phyloP scores from a whole-genome alignment of 208 protist genomes.

The Wallacemonas collosoma region DNA sequence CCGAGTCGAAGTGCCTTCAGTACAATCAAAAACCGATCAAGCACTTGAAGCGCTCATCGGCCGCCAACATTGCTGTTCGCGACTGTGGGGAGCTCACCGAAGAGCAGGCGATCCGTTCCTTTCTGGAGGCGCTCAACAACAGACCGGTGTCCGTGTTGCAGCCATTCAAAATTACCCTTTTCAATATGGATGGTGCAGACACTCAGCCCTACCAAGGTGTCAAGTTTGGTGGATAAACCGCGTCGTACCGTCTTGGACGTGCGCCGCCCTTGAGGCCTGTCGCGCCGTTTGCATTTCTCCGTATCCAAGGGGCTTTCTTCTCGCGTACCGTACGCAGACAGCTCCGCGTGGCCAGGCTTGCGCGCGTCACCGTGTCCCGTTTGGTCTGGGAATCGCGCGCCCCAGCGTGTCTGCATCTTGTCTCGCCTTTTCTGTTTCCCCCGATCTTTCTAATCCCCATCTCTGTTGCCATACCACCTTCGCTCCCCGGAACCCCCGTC shows the following conservation, averaged over 20 bases:
- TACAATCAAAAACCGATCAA: constrained; percentile 48
- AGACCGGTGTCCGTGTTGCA: constrained; percentile 58
- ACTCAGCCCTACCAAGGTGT: constrained; percentile 84
- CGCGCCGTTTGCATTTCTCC: too few species aligned
- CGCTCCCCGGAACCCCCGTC: too few species aligned
- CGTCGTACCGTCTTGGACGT: not conserved
- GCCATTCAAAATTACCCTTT: constrained; percentile 84
- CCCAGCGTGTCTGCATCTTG: too few species aligned
- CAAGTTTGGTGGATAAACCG: constrained; percentile 65
- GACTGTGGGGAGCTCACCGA: constrained; percentile 72
- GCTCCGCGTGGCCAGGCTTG: too few species aligned
- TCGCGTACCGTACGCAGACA: too few species aligned
- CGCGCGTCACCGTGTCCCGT: too few species aligned
- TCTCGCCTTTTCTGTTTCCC: too few species aligned
- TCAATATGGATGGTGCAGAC: constrained; percentile 83
- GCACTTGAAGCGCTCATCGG: constrained; percentile 37
- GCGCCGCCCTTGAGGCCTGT: not conserved
- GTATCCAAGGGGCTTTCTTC: too few species aligned
- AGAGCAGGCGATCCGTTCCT: constrained; percentile 75
- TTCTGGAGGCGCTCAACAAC: constrained; percentile 60
- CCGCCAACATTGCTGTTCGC: constrained; percentile 42
- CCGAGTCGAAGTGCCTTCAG: constrained; percentile 39
- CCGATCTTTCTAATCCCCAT: too few species aligned
- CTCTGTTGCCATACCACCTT: too few species aligned
- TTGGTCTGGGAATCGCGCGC: too few species aligned